Base-by-base conservation (phyloP, 208 protist genomes). In the Crithidia expoeki region DNA sequence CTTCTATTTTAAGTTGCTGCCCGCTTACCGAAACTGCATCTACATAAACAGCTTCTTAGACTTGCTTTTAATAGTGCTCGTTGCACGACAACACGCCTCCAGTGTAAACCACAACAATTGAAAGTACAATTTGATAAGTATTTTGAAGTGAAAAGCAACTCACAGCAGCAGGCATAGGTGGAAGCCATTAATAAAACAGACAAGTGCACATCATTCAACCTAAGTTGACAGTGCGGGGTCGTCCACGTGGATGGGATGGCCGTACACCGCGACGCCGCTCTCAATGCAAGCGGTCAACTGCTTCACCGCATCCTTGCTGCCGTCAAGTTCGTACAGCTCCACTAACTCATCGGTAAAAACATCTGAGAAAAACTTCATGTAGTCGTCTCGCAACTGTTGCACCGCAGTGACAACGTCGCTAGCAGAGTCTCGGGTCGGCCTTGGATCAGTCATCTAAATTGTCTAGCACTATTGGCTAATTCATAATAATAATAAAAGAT, bases 301-400 rank as follows among this genome's bases (percentile, higher is more conserved):
- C 59, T 88, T 84, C 36, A 95, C 85, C 17, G 90, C 86, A 28
- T 88, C 83, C 21, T 57, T 72, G 70, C 85, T 93, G 30, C 88
- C 88, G 63, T 97, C 92, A 0, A 80, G 56, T 63, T 95, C 88
- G 55, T 97, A 95, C 38, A 93, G 60, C 65, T 85, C 85, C 14
- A 93, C 63, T 11, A 97, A 68, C 61, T 97, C 92, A 9, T 95
- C 83, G 10, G 88, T 64, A 67, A 97, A 97, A 10, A 79, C 72
- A 50, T 94, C 88, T 2, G 90, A 91, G 70, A 97, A 92, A 40
- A 83, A 74, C 63, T 92, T 83, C 92, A 97, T 97, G 78, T 97
- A 97, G 23, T 80, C 80, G 68, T 97, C 90, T 9, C 88, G 72
- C 28, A 81, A 67, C 36, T 64, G 75, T 58, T 93, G 86, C 49